phyloP scores from a whole-genome alignment of 768 basidiomycete species.

The Suillus subaureus region DNA sequence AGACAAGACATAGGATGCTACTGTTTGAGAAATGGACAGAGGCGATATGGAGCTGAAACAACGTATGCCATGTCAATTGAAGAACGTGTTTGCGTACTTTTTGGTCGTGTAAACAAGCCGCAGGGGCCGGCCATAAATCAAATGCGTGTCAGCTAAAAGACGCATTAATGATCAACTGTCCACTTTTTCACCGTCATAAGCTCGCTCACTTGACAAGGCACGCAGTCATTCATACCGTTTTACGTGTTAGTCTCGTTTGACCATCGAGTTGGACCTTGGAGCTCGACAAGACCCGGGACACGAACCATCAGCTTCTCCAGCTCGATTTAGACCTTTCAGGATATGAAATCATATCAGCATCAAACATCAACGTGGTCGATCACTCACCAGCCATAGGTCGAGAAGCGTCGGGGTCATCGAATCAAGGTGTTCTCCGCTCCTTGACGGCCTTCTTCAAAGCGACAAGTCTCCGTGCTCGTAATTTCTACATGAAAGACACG shows the following conservation, averaged over 20 bases:
- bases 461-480: background rate
- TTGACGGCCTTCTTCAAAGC: constrained; percentile 8
- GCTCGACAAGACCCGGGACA: background rate
- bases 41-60: background rate
- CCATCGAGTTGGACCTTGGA: background rate
- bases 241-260: background rate
- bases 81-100: background rate
- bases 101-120: background rate
- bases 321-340: background rate
- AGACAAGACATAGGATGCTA: background rate
- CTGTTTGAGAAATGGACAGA: background rate
- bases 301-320: background rate
- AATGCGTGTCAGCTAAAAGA: background rate
- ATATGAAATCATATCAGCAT: background rate
- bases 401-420: constrained; percentile 1
- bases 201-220: background rate
- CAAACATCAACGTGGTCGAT: background rate
- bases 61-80: background rate
- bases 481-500: constrained; percentile 11
- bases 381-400: background rate
- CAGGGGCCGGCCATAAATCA: background rate
- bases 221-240: background rate
- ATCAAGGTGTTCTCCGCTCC: background rate
- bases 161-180: background rate
- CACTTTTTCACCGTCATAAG: background rate